These are phyloP conservation scores for Eucalyptus erythrocorys DNA, from an alignment of 345 rosid genomes.

Conservation along the genomic window DNA sequence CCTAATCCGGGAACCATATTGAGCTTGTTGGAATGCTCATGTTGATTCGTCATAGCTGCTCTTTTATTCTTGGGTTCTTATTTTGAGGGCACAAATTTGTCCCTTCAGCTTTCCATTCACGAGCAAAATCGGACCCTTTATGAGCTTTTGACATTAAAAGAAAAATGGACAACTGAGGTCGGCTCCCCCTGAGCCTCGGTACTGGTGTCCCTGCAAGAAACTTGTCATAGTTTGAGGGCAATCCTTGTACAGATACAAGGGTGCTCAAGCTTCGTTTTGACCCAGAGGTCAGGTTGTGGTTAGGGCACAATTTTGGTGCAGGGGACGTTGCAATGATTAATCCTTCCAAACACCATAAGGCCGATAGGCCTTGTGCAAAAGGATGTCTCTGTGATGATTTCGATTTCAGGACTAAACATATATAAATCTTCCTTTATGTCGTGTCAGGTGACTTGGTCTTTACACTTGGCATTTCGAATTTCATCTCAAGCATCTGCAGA, in stretches of 20 bases:
- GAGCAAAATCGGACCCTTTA: background rate
- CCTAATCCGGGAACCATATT: background rate
- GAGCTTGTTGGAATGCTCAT: background rate
- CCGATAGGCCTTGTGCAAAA: background rate
- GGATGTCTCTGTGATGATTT: background rate
- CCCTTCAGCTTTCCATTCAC: background rate
- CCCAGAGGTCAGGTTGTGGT: background rate
- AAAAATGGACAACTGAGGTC: background rate
- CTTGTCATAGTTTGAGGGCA: background rate
- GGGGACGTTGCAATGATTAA: background rate
- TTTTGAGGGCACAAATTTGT: background rate
- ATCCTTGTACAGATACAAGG: background rate
- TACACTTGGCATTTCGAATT: background rate
- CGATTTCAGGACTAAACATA: background rate
- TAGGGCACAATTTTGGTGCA: background rate
- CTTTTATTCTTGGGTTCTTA: background rate
- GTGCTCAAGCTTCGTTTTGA: background rate
- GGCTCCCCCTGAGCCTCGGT: background rate
- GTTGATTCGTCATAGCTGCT: background rate
- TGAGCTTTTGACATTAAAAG: background rate
- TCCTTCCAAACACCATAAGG: background rate
- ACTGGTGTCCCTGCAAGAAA: background rate
- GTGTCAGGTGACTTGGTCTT: background rate
- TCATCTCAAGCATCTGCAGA: background rate
- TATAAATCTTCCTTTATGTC: accelerated